Percentiles rank a stretch among this genome's conserved stretches.
These are phyloP conservation scores for Heterobasidion parviporum DNA, from an alignment of 1,284 basidiomycete species.

Conservation along the genomic window DNA sequence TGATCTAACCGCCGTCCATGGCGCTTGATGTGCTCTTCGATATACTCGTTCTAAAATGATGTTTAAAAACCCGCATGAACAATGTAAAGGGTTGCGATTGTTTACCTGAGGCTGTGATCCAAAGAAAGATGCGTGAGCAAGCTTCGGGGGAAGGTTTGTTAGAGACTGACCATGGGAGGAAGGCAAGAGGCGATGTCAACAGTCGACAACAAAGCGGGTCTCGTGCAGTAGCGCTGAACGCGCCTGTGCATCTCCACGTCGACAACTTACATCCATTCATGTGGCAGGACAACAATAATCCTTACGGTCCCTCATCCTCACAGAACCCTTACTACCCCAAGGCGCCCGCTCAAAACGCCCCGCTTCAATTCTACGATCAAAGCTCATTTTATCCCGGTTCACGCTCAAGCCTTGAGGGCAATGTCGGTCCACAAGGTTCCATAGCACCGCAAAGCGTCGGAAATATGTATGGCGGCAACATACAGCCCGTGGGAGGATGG, in stretches of 20 bases:
- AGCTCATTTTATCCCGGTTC: conserved; percentile 60
- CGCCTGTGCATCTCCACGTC: not conserved
- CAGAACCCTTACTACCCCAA: conserved; percentile 50
- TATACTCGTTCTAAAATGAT: conserved; percentile 71
- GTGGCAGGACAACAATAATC: conserved; percentile 59
- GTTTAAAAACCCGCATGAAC: not conserved
- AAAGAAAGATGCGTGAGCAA: not conserved
- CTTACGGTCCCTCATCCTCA: conserved; percentile 49
- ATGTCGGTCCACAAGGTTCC: conserved; percentile 47
- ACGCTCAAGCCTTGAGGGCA: conserved; percentile 66
- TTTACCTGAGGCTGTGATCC: not conserved
- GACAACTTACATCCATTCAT: conserved; percentile 24
- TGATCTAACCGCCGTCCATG: conserved; percentile 83
- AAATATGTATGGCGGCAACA: conserved; percentile 59
- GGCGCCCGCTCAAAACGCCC: conserved; percentile 36
- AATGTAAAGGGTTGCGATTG: not conserved
- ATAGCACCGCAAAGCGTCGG: conserved; percentile 36
- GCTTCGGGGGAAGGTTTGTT: not conserved
- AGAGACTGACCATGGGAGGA: not conserved
- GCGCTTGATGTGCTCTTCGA: conserved; percentile 84
- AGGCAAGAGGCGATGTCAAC: not conserved
- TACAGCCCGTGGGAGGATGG: conserved; percentile 71
- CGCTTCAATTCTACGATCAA: conserved; percentile 63
- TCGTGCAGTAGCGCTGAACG: not conserved
- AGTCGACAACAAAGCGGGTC: not conserved